Conservation (phyloP, 2,329 filamentous ascomycete species). For the Sarocladium brachiariae region DNA sequence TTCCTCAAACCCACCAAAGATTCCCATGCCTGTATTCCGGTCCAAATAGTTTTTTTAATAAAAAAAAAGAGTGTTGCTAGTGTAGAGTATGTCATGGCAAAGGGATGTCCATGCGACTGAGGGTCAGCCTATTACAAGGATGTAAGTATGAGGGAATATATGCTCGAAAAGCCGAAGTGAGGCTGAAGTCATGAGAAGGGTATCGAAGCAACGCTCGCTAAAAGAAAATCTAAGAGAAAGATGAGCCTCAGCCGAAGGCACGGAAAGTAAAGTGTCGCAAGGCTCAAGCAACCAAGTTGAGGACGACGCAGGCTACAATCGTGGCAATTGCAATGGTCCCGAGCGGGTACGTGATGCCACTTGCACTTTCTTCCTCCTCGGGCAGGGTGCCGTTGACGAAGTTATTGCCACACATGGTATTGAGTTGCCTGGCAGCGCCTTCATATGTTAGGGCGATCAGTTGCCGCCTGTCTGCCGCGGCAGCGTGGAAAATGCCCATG, state of each 20-base stretch:
- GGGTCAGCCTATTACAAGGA: neutral
- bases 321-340: constrained; percentile 11
- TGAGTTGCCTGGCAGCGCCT: constrained; percentile 64
- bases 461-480: constrained; percentile 58
- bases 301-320: neutral
- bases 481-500: constrained; percentile 72
- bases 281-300: neutral
- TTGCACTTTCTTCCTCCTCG: constrained; percentile 19
- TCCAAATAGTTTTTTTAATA: too few species aligned
- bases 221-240: constrained; percentile 1
- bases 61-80: too few species aligned
- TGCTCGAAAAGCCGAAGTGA: neutral
- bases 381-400: constrained; percentile 54
- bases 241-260: neutral
- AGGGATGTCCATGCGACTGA: too few species aligned
- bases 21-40: too few species aligned
- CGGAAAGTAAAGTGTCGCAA: neutral
- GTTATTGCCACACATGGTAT: constrained; percentile 52
- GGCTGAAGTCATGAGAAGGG: constrained; percentile 3
- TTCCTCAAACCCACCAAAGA: too few species aligned
- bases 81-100: too few species aligned
- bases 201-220: constrained; percentile 10
- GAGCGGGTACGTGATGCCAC: constrained; percentile 13
- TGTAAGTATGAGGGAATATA: neutral
- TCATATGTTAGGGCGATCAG: constrained; percentile 64